phyloP scores from a whole-genome alignment of 106 monocot species.

The Dioscorea zingiberensis region DNA sequence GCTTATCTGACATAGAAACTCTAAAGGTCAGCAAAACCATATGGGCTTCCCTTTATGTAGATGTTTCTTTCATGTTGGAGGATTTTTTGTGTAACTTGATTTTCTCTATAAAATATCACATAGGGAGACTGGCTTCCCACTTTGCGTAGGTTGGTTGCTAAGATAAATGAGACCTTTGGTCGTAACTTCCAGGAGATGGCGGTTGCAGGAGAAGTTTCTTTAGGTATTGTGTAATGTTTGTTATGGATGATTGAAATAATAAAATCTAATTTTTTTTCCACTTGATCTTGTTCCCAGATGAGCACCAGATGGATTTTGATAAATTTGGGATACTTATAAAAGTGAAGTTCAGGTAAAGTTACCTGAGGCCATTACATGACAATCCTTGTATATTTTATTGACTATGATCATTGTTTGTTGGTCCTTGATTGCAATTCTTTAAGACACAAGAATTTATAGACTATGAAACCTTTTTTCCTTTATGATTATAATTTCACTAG shows the following conservation, averaged over 20 bases:
- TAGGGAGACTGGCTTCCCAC: constrained; percentile 85
- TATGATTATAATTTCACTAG: too few species aligned
- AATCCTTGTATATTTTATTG: too few species aligned
- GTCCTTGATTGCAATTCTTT: too few species aligned
- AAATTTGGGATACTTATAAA: constrained; percentile 93
- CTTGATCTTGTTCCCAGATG: constrained; percentile 53
- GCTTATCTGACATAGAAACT: constrained; percentile 51
- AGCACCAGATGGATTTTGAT: constrained; percentile 87
- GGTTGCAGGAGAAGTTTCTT: constrained; percentile 93
- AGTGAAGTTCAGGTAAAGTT: constrained; percentile 86
- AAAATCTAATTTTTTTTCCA: not conserved
- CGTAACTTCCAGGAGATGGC: constrained; percentile 99
- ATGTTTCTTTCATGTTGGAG: constrained; percentile 2
- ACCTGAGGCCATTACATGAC: not conserved
- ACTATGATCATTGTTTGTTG: too few species aligned
- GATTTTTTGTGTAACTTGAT: not conserved
- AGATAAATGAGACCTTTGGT: constrained; percentile 92
- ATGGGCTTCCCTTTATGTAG: not conserved
- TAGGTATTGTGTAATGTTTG: constrained; percentile 43
- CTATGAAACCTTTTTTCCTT: too few species aligned
- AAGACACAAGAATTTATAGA: too few species aligned
- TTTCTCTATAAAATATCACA: constrained; percentile 5
- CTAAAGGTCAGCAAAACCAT: constrained; percentile 40
- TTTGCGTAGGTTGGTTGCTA: constrained; percentile 63
- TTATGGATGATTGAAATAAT: too few species aligned